Percentiles rank a stretch among this genome's conserved stretches.
phyloP scores from a whole-genome alignment of 768 basidiomycete genomes.

The Phlebiopsis gigantea region DNA sequence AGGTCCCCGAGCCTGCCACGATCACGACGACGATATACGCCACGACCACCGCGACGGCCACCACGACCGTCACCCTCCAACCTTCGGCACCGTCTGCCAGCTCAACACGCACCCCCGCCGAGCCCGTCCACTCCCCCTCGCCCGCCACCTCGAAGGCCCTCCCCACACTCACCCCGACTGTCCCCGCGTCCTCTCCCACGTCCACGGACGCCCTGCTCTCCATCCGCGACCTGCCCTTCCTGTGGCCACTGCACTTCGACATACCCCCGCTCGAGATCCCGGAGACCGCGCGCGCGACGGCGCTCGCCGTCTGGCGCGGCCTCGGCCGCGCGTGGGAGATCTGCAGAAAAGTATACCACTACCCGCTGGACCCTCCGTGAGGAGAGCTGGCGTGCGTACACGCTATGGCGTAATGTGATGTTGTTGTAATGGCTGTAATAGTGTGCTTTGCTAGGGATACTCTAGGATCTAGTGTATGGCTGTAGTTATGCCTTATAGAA shows the following conservation, averaged over 20 bases:
- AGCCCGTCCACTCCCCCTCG: background rate
- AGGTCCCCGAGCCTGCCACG: slow-evolving; percentile 26
- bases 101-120: background rate
- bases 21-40: slow-evolving; percentile 25
- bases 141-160: background rate
- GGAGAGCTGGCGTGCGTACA: slow-evolving; percentile 5
- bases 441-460: too few species aligned
- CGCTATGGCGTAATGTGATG: background rate
- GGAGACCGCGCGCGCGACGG: slow-evolving; percentile 27
- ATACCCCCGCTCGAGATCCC: slow-evolving; percentile 26
- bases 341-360: slow-evolving; percentile 48
- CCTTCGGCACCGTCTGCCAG: background rate
- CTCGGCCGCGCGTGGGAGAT: slow-evolving; percentile 42
- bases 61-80: slow-evolving; percentile 1
- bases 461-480: too few species aligned
- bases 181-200: background rate
- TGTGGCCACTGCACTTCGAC: slow-evolving; percentile 20
- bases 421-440: too few species aligned
- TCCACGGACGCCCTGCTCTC: slow-evolving; percentile 10
- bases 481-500: too few species aligned
- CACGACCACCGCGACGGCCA: slow-evolving; percentile 13
- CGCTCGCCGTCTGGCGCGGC: slow-evolving; percentile 32
- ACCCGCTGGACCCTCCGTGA: slow-evolving; percentile 47
- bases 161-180: background rate
- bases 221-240: slow-evolving; percentile 28